These are phyloP conservation scores for Lathyrus oleraceus DNA, from an alignment of 306 rosid genomes.

Conservation along the genomic window DNA sequence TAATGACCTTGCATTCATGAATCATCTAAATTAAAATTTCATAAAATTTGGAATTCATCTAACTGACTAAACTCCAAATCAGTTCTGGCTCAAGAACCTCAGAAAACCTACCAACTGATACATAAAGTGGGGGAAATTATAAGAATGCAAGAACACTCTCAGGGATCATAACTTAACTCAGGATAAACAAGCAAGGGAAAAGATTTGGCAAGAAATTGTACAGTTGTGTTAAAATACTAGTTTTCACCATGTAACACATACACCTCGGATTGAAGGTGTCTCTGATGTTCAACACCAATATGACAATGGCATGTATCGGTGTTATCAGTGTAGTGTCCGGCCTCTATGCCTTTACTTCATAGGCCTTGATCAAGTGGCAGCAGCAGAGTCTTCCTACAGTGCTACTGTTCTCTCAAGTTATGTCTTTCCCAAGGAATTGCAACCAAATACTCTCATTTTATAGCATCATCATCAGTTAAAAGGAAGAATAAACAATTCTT, in stretches of 20 bases:
- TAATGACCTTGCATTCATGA: not conserved
- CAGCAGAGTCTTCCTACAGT: conserved; percentile 14
- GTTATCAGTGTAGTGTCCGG: not conserved
- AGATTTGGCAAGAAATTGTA: not conserved
- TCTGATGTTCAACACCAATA: not conserved
- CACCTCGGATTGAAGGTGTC: not conserved
- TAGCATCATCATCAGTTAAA: conserved; percentile 2
- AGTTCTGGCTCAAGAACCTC: not conserved
- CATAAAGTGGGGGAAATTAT: not conserved
- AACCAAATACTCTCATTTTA: not conserved
- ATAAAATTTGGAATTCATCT: not conserved
- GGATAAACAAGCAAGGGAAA: not conserved
- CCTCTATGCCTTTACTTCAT: not conserved
- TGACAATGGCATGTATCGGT: too few relatives aligned
- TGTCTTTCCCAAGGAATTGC: not conserved
- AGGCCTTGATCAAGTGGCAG: not conserved
- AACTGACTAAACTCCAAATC: not conserved
- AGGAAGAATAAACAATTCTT: not conserved
- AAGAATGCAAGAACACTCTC: not conserved
- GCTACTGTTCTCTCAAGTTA: not conserved
- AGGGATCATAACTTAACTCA: not conserved
- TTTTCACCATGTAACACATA: not conserved
- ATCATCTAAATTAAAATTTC: not conserved
- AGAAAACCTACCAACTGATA: not conserved
- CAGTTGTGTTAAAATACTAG: not conserved